Conservation (phyloP, 805 yeast species). For the Myxozyma geophila region DNA sequence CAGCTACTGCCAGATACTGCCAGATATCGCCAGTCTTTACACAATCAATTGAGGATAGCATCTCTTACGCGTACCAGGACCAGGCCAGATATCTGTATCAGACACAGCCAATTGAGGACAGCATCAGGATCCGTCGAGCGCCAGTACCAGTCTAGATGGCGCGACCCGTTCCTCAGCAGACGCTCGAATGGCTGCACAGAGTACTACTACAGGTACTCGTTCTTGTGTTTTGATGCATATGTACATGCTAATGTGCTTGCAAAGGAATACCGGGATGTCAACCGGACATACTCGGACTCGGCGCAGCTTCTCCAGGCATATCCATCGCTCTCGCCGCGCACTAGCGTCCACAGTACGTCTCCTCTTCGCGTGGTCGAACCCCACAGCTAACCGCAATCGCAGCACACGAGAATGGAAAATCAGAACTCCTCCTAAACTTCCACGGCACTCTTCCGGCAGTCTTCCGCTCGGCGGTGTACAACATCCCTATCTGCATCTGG, state of each 20-base stretch:
- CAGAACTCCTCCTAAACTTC: conserved; percentile 64
- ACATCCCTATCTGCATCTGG: conserved; percentile 75
- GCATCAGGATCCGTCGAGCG: no score
- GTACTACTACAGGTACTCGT: conserved; percentile 55
- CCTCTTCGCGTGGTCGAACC: background rate
- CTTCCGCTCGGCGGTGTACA: conserved; percentile 43
- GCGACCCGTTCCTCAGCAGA: conserved; percentile 48
- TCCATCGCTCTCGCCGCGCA: conserved; percentile 65
- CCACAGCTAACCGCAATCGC: background rate
- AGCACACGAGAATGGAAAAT: conserved; percentile 60
- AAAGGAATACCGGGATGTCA: conserved; percentile 33
- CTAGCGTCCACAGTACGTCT: conserved; percentile 57
- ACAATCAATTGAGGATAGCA: background rate
- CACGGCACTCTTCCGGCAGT: conserved; percentile 58
- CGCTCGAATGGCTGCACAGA: conserved; percentile 62
- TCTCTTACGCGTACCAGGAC: background rate
- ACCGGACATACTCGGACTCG: conserved; percentile 59
- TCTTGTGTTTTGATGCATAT: background rate
- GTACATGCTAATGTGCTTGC: background rate
- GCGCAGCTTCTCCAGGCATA: conserved; percentile 57
- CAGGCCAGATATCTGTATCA: no score
- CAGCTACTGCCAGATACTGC: no score
- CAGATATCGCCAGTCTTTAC: no score
- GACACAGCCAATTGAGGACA: no score
- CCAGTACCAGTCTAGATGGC: conserved; percentile 27